phyloP scores from a whole-genome alignment of 805 yeast species.

The Candida saitoana region DNA sequence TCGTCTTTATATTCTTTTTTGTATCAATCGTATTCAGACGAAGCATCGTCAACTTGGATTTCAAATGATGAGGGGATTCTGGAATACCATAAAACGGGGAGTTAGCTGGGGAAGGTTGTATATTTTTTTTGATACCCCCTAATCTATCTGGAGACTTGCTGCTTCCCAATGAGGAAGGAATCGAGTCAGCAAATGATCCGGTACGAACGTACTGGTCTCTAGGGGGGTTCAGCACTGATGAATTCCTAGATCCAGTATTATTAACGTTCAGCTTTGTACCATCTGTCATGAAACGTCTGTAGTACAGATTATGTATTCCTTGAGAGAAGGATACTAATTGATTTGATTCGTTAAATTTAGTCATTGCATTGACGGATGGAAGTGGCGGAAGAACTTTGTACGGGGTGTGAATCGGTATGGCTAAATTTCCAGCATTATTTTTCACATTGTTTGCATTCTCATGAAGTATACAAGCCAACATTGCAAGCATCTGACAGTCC shows the following conservation, averaged over 20 bases:
- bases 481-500: conserved; percentile 85
- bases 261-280: neutral
- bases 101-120: conserved; percentile 4
- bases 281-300: neutral
- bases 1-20: neutral
- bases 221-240: conserved; percentile 9
- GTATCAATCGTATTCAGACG: conserved; percentile 1
- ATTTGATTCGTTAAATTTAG: conserved; percentile 7
- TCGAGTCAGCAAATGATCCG: conserved; percentile 8
- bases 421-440: conserved; percentile 18
- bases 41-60: conserved; percentile 1
- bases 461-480: conserved; percentile 70
- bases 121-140: conserved; percentile 8
- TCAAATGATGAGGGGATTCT: conserved; percentile 1
- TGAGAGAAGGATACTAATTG: conserved; percentile 1
- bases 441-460: conserved; percentile 32
- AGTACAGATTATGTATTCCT: neutral
- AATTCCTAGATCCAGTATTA: conserved; percentile 6
- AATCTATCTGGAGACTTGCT: conserved; percentile 10
- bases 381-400: conserved; percentile 33
- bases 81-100: conserved; percentile 3
- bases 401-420: conserved; percentile 47
- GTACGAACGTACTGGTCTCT: conserved; percentile 7
- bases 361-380: conserved; percentile 18
- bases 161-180: conserved; percentile 9